Conservation (phyloP, 176 grass and related monocot species). For the Saccharum officinarum region DNA sequence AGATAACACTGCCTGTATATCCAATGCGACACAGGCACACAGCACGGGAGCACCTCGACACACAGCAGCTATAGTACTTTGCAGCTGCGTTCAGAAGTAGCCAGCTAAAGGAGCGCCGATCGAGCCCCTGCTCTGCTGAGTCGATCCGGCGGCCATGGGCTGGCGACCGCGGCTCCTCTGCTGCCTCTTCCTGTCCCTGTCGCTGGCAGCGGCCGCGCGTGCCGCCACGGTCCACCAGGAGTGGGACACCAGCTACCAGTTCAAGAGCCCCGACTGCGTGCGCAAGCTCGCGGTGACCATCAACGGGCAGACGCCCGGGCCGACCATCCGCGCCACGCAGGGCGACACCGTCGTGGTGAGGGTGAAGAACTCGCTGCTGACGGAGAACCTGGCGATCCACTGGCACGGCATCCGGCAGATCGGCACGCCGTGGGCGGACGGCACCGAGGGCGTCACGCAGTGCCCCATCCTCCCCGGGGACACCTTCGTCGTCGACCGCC, state of each 20-base stretch:
- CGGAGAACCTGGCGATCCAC: conserved; percentile 83
- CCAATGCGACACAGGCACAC: too few species aligned
- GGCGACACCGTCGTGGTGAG: conserved; percentile 67
- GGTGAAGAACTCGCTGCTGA: conserved; percentile 69
- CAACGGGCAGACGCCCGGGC: conserved; percentile 65
- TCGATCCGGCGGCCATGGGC: background rate
- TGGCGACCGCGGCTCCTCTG: conserved; percentile 19
- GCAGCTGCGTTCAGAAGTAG: too few species aligned
- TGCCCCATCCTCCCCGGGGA: conserved; percentile 66
- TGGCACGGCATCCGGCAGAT: conserved; percentile 88
- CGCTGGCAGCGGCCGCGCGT: background rate
- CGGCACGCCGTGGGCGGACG: conserved; percentile 82
- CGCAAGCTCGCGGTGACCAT: conserved; percentile 75
- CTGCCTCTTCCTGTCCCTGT: background rate
- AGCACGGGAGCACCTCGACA: too few species aligned
- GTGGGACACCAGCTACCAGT: conserved; percentile 79
- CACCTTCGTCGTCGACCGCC: conserved; percentile 72
- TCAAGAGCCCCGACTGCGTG: conserved; percentile 57
- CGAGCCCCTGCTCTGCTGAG: background rate
- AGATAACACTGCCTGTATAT: too few species aligned
- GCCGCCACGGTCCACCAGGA: conserved; percentile 41
- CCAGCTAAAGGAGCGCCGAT: too few species aligned
- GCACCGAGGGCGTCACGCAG: conserved; percentile 81
- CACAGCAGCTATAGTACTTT: too few species aligned
- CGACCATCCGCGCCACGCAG: conserved; percentile 61